Conservation (phyloP, 805 yeast genomes). For the Starmerella khaoyaiensis region DNA sequence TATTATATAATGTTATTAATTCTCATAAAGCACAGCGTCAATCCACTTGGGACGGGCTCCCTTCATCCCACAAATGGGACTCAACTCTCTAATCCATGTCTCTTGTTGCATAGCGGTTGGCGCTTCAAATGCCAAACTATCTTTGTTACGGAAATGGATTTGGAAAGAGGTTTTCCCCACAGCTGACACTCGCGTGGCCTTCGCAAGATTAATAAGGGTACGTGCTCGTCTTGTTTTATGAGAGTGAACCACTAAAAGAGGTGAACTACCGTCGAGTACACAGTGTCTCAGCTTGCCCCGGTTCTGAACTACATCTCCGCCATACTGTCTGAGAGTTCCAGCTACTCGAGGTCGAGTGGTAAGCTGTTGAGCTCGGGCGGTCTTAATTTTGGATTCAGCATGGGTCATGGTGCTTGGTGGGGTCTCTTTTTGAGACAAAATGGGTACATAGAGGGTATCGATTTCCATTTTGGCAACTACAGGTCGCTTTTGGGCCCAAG, state of each 20-base stretch:
- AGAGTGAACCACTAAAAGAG: constrained; percentile 59
- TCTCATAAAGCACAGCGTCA: constrained; percentile 19
- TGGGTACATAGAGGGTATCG: constrained; percentile 47
- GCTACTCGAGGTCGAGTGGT: constrained; percentile 29
- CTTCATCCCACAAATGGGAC: constrained; percentile 2
- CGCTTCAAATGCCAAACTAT: constrained; percentile 60
- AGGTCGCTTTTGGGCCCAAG: constrained; percentile 9
- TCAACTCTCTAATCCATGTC: constrained; percentile 40
- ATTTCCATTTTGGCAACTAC: constrained; percentile 34
- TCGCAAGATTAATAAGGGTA: constrained; percentile 61
- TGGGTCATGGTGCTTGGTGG: constrained; percentile 46
- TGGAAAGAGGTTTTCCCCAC: constrained; percentile 22
- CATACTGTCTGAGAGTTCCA: constrained; percentile 76
- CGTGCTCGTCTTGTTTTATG: constrained; percentile 55
- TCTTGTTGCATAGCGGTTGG: constrained; percentile 43
- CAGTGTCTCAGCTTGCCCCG: constrained; percentile 63
- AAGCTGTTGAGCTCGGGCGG: constrained; percentile 26
- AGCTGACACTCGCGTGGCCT: constrained; percentile 43
- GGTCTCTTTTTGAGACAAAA: constrained; percentile 37
- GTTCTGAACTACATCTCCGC: constrained; percentile 60
- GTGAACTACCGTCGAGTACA: constrained; percentile 47
- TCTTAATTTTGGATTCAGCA: constrained; percentile 24
- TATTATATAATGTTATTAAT: no score
- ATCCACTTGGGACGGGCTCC: constrained; percentile 17
- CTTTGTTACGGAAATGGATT: constrained; percentile 49